A percentile compares a stretch with the other conserved stretches of the same genome.
phyloP scores from a whole-genome alignment of 2,329 filamentous ascomycete species.

The Endocalyx cinctus region DNA sequence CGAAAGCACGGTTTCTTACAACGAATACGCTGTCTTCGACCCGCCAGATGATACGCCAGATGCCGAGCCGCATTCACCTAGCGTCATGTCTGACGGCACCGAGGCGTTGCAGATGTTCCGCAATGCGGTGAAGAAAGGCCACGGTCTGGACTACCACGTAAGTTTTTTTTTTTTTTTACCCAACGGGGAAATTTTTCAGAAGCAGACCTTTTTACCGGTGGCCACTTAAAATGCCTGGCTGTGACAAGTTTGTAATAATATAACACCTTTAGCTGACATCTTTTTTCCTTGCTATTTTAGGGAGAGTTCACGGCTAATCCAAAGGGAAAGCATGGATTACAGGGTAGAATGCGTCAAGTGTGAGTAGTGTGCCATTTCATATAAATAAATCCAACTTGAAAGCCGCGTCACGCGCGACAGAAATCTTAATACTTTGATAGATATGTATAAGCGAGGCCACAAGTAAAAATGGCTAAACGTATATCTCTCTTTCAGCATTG shows the following conservation, averaged over 20 bases:
- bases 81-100: slow-evolving; percentile 23
- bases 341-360: slow-evolving; percentile 23
- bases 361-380: slow-evolving; percentile 16
- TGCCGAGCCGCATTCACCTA: slow-evolving; percentile 19
- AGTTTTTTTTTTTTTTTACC: slow-evolving; percentile 3
- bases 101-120: slow-evolving; percentile 24
- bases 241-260: neutral
- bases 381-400: too few species aligned
- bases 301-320: slow-evolving; percentile 21
- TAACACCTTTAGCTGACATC: slow-evolving; percentile 1
- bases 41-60: slow-evolving; percentile 13
- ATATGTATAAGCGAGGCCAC: too few species aligned
- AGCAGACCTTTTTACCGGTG: too few species aligned
- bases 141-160: slow-evolving; percentile 23
- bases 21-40: slow-evolving; percentile 26
- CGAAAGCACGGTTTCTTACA: slow-evolving; percentile 23
- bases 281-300: slow-evolving; percentile 7
- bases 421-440: too few species aligned
- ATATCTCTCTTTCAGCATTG: too few species aligned
- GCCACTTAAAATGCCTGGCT: neutral
- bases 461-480: too few species aligned
- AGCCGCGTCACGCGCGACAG: too few species aligned
- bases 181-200: too few species aligned
- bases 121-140: slow-evolving; percentile 17
- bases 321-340: slow-evolving; percentile 18